These are phyloP conservation scores for Claviceps arundinis DNA, from an alignment of 2,329 filamentous ascomycete species.

Conservation along the genomic window DNA sequence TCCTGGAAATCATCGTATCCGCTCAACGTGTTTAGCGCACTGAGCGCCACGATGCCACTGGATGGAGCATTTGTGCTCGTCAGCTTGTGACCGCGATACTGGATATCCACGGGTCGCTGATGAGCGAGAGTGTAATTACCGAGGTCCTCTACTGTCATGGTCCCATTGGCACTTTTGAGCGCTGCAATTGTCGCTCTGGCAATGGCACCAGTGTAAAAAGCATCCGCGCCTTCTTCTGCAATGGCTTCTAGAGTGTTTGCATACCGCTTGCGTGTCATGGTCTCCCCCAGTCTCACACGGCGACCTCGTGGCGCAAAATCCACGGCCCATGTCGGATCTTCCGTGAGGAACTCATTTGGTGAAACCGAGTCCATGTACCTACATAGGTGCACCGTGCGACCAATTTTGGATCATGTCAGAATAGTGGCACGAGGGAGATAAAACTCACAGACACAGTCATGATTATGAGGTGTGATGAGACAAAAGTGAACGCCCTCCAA, in stretches of 20 bases:
- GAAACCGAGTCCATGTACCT: slow-evolving; percentile 45
- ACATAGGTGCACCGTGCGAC: too few species aligned
- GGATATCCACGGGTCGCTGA: slow-evolving; percentile 45
- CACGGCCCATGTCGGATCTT: slow-evolving; percentile 63
- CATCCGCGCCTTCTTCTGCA: slow-evolving; percentile 49
- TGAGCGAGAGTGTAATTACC: slow-evolving; percentile 57
- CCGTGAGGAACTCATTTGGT: slow-evolving; percentile 47
- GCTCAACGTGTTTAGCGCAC: slow-evolving; percentile 60
- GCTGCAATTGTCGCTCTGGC: slow-evolving; percentile 57
- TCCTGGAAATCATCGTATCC: slow-evolving; percentile 56
- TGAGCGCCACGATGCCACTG: slow-evolving; percentile 57
- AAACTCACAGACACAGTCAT: background rate
- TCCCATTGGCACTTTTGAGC: slow-evolving; percentile 51
- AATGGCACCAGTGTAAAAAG: slow-evolving; percentile 57
- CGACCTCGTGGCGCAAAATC: slow-evolving; percentile 73
- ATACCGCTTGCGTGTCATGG: slow-evolving; percentile 60
- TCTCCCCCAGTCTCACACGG: slow-evolving; percentile 53
- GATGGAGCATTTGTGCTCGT: slow-evolving; percentile 57
- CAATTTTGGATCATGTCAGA: background rate
- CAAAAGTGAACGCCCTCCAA: background rate
- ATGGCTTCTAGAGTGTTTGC: slow-evolving; percentile 61
- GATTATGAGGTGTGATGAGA: background rate
- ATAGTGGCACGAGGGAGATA: background rate
- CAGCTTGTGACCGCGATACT: slow-evolving; percentile 58
- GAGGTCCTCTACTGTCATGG: slow-evolving; percentile 63